Evolutionary conservation across 495 filamentous ascomycete genomes (phyloP).

Genomic region (Penicillium manginii): DNA sequence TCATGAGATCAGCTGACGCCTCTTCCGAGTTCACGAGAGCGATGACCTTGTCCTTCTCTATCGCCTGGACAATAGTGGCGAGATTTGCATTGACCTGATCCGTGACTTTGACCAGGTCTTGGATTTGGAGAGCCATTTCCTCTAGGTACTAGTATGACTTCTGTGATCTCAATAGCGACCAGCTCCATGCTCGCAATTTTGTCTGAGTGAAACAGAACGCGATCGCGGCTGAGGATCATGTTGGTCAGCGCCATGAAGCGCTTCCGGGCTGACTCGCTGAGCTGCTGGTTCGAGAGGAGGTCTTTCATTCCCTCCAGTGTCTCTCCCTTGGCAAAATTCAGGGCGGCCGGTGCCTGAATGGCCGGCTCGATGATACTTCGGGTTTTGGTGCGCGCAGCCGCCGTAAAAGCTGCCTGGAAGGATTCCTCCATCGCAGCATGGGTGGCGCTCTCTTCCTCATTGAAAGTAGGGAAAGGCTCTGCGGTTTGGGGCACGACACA

Average conservation of each 20-base stretch:
- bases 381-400: slow-evolving; percentile 26
- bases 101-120: slow-evolving; percentile 7
- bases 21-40: not conserved
- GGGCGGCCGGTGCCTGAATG: not conserved
- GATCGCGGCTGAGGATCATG: slow-evolving; percentile 26
- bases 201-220: slow-evolving; percentile 23
- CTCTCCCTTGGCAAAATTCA: slow-evolving; percentile 2
- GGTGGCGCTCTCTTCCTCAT: slow-evolving; percentile 12
- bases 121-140: slow-evolving; percentile 4
- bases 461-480: slow-evolving; percentile 43
- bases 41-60: too few species aligned
- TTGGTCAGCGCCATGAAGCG: slow-evolving; percentile 34
- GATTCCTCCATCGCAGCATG: slow-evolving; percentile 15
- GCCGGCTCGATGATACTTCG: slow-evolving; percentile 19
- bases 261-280: slow-evolving; percentile 11
- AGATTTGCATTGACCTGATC: not conserved
- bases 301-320: slow-evolving; percentile 24
- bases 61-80: not conserved
- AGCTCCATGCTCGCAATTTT: slow-evolving; percentile 12
- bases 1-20: not conserved
- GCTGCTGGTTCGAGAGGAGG: slow-evolving; percentile 14
- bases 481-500: not conserved
- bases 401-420: slow-evolving; percentile 29
- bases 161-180: slow-evolving; percentile 17
- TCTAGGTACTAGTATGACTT: slow-evolving; percentile 15